Evolutionary conservation across 495 filamentous ascomycete genomes (phyloP).

Genomic region (Lichenothelia convexa): DNA sequence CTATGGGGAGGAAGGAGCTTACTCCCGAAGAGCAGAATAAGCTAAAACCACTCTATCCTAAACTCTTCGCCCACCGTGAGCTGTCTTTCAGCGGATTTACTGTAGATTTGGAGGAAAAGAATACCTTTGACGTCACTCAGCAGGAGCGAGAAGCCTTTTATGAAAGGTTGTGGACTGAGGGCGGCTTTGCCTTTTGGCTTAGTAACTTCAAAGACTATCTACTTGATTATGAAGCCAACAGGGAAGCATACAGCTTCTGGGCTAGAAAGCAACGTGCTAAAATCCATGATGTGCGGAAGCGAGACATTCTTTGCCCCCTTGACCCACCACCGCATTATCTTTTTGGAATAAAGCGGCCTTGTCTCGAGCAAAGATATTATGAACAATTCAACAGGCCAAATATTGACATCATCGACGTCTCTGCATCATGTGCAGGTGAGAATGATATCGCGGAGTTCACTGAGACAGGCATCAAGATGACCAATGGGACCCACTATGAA

Average conservation of each 20-base stretch:
- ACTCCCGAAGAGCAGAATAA: constrained; percentile 10
- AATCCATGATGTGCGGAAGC: constrained; percentile 28
- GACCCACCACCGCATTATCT: constrained; percentile 32
- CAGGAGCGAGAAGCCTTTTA: constrained; percentile 28
- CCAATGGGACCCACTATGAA: constrained; percentile 20
- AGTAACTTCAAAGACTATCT: constrained; percentile 32
- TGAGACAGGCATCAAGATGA: constrained; percentile 25
- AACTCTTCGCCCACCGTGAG: not conserved
- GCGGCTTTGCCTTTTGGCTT: constrained; percentile 32
- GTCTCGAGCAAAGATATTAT: constrained; percentile 36
- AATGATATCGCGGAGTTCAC: constrained; percentile 28
- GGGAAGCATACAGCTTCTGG: constrained; percentile 38
- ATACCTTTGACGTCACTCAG: constrained; percentile 28
- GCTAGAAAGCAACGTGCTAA: constrained; percentile 29
- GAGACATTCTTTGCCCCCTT: constrained; percentile 34
- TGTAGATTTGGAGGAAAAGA: constrained; percentile 21
- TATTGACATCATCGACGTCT: constrained; percentile 36
- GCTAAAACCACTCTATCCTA: constrained; percentile 1
- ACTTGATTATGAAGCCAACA: constrained; percentile 27
- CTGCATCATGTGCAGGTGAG: constrained; percentile 18
- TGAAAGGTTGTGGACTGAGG: constrained; percentile 28
- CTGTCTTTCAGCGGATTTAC: constrained; percentile 23
- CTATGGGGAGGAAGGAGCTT: constrained; percentile 6
- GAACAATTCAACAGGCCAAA: constrained; percentile 38
- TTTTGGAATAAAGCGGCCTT: constrained; percentile 37